phyloP scores from a whole-genome alignment of 2,329 filamentous ascomycete species.

The Fusarium bactridioides region DNA sequence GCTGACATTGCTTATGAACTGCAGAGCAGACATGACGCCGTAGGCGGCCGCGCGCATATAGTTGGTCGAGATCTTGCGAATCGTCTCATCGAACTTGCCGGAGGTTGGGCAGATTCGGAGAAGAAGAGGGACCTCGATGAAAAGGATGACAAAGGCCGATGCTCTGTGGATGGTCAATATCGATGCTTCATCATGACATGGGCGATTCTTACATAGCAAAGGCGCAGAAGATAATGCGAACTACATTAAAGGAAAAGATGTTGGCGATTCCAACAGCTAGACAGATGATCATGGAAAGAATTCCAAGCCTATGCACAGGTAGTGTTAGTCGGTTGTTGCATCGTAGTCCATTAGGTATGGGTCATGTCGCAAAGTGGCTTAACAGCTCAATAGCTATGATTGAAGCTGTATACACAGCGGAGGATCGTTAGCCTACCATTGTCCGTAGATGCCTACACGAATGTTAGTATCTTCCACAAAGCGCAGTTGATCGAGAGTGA shows the following conservation, averaged over 20 bases:
- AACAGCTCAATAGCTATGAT: slow-evolving; percentile 14
- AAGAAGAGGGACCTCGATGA: slow-evolving; percentile 91
- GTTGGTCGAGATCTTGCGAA: slow-evolving; percentile 93
- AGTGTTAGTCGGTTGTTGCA: slow-evolving; percentile 16
- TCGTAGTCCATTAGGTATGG: slow-evolving; percentile 7
- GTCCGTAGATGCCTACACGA: slow-evolving; percentile 72
- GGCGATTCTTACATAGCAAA: slow-evolving; percentile 59
- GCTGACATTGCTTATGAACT: slow-evolving; percentile 81
- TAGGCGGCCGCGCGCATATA: slow-evolving; percentile 96
- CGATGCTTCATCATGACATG: background rate
- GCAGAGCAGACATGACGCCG: slow-evolving; percentile 77
- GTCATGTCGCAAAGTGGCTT: slow-evolving; percentile 2
- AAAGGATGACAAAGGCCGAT: slow-evolving; percentile 78
- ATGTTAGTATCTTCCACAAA: slow-evolving; percentile 44
- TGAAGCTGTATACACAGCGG: slow-evolving; percentile 8
- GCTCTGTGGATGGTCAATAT: slow-evolving; percentile 55
- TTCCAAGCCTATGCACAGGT: slow-evolving; percentile 64
- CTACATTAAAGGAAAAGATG: slow-evolving; percentile 63
- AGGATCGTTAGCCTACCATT: slow-evolving; percentile 66
- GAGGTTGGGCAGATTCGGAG: slow-evolving; percentile 98
- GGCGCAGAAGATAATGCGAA: slow-evolving; percentile 61
- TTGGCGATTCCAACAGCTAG: slow-evolving; percentile 74
- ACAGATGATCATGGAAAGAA: slow-evolving; percentile 75
- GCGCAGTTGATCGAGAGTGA: slow-evolving; percentile 31
- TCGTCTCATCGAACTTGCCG: slow-evolving; percentile 83